A percentile compares a stretch with the other conserved stretches of the same genome.
phyloP scores from a whole-genome alignment of 768 basidiomycete genomes.

The Tricholoma sp. region DNA sequence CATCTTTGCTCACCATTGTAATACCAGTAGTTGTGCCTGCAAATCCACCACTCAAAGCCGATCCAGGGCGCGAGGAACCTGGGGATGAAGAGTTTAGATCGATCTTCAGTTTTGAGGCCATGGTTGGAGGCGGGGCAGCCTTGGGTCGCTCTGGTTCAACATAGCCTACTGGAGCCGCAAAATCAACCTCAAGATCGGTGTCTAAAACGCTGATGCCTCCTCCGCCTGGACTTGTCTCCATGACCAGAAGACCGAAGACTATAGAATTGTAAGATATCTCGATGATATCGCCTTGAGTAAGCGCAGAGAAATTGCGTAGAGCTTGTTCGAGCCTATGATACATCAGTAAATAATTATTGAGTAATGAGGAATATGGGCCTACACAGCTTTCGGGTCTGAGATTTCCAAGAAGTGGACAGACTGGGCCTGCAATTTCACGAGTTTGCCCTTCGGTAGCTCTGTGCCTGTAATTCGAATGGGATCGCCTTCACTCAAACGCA shows the following conservation, averaged over 20 bases:
- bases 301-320: conserved; percentile 83
- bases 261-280: conserved; percentile 98
- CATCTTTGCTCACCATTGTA: conserved; percentile 61
- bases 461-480: conserved; percentile 89
- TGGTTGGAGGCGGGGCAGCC: conserved; percentile 76
- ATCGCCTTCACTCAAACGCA: conserved; percentile 91
- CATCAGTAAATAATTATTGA: neutral
- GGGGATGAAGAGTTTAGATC: conserved; percentile 85
- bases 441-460: conserved; percentile 85
- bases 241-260: conserved; percentile 90
- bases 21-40: conserved; percentile 43
- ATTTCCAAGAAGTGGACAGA: conserved; percentile 93
- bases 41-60: conserved; percentile 67
- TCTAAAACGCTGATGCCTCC: conserved; percentile 88
- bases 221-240: conserved; percentile 87
- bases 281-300: conserved; percentile 95
- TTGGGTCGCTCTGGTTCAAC: conserved; percentile 89
- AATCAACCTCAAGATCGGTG: conserved; percentile 98
- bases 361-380: conserved; percentile 28
- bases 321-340: conserved; percentile 81
- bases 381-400: conserved; percentile 98
- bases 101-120: conserved; percentile 96
- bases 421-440: conserved; percentile 97
- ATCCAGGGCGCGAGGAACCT: conserved; percentile 77
- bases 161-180: conserved; percentile 89